Base-by-base conservation (phyloP, 768 basidiomycete species). In the Xerocomellus amylosporus region DNA sequence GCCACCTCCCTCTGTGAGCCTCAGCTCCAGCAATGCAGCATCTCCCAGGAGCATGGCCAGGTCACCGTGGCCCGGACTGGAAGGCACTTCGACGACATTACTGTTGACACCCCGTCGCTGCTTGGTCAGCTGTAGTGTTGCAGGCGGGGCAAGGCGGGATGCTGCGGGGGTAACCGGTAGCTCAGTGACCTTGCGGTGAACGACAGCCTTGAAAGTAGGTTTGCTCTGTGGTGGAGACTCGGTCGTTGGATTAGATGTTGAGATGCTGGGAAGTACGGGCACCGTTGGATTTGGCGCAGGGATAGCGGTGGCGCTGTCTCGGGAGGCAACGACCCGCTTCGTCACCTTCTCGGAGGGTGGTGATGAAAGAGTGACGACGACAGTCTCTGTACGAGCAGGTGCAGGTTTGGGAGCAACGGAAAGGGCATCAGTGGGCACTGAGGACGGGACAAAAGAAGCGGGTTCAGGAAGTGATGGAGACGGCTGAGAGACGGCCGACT, bases 1-100 rank as follows among this genome's bases (percentile, higher is more conserved):
- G 6, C 38, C 10, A 46, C 78, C 77, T 5, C 83, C 83, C 28
- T 73, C 73, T 40, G 74, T 75, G 38, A 88, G 70, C 52, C 74
- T 75, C 63, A 76, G 65, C 71, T 87, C 85, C 44, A 87, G 64
- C 49, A 80, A 60, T 30, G 84, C 80, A 8, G 86, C 81, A 47
- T 85, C 81, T 41, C 80, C 78, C 26, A 87, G 63, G 44, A 88
- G 68, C 31, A 73, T 66, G 5, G 80, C 75, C 51, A 88, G 63
- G 43, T 87, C 86, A 3, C 77, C 78, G 31, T 58, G 70, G 8
- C 77, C 79, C 31, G 82, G 81, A 62, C 75, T 84, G 24, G 73
- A 20, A 3, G 78, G 74, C 7, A 71, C 56, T 55, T 78, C 73
- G 30, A 69, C 58, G 7, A 51, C 24, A n/a, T 55, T 52, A 20